phyloP scores from a whole-genome alignment of 345 rosid genomes.

The Linum lewisii region DNA sequence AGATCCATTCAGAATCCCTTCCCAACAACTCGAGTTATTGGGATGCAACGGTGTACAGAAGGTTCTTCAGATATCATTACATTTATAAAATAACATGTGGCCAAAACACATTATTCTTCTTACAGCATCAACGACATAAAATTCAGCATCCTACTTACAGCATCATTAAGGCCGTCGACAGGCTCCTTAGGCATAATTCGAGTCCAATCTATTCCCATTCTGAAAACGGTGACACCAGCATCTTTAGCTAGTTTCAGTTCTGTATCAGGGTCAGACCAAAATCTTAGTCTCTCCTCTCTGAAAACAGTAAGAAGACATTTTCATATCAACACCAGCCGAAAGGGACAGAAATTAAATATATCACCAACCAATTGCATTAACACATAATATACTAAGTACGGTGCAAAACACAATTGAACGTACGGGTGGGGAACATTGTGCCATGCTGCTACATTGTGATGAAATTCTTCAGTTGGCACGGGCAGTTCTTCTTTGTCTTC shows the following conservation, averaged over 20 bases:
- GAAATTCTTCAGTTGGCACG: slow-evolving; percentile 25
- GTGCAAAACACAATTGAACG: slow-evolving; percentile 21
- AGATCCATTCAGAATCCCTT: too few relatives aligned
- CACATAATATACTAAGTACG: not conserved
- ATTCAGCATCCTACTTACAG: slow-evolving; percentile 40
- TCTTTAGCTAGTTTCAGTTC: slow-evolving; percentile 82
- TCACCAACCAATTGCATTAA: not conserved
- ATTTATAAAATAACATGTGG: not conserved
- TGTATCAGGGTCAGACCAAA: slow-evolving; percentile 95
- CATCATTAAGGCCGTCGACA: slow-evolving; percentile 47
- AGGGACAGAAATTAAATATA: slow-evolving; percentile 7
- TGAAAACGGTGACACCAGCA: slow-evolving; percentile 68
- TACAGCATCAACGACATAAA: slow-evolving; percentile 9
- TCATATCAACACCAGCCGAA: slow-evolving; percentile 7
- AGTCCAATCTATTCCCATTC: slow-evolving; percentile 94
- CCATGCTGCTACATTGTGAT: slow-evolving; percentile 91
- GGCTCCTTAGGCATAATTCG: slow-evolving; percentile 89
- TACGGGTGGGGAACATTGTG: slow-evolving; percentile 86
- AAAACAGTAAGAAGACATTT: slow-evolving; percentile 22
- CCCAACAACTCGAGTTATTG: too few relatives aligned
- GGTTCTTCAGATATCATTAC: not conserved
- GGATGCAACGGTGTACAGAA: too few relatives aligned
- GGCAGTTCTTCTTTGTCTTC: slow-evolving; percentile 10
- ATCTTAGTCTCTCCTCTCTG: slow-evolving; percentile 85
- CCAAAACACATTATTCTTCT: not conserved